These are phyloP conservation scores for Plasmopara viticola DNA, from an alignment of 352 stramenopile genomes.

Conservation along the genomic window DNA sequence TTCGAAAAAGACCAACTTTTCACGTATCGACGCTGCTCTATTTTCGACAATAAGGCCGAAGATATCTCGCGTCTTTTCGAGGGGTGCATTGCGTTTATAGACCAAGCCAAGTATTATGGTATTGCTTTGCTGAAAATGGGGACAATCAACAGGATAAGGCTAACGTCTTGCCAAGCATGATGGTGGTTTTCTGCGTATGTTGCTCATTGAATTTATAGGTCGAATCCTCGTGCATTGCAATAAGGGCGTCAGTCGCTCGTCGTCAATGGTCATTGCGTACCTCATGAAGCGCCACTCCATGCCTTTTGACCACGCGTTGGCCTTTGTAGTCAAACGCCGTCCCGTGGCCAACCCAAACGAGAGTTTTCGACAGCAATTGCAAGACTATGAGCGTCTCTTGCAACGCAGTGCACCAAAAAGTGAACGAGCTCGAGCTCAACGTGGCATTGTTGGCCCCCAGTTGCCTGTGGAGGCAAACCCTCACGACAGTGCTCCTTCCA, in stretches of 20 bases:
- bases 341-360: conserved; percentile 69
- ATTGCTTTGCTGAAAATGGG: conserved; percentile 5
- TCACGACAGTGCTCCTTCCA: conserved; percentile 11
- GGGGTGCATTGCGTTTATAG: conserved; percentile 86
- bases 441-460: conserved; percentile 22
- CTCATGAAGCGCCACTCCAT: conserved; percentile 82
- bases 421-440: conserved; percentile 22
- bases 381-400: conserved; percentile 45
- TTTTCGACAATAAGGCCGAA: conserved; percentile 89
- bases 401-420: conserved; percentile 20
- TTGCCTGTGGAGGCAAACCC: conserved; percentile 1
- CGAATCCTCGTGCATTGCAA: conserved; percentile 90
- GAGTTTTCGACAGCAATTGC: conserved; percentile 59
- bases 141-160: background rate
- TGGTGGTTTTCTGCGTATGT: conserved; percentile 6
- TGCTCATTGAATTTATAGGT: conserved; percentile 30
- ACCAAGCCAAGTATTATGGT: conserved; percentile 89
- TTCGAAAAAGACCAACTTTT: conserved; percentile 84
- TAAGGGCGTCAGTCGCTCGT: conserved; percentile 86
- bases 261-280: conserved; percentile 87
- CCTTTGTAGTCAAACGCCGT: conserved; percentile 45
- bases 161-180: conserved; percentile 37
- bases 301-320: conserved; percentile 58
- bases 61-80: conserved; percentile 80
- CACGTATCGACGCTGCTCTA: conserved; percentile 73